A percentile compares a stretch with the other conserved stretches of the same genome.
Evolutionary conservation across 768 basidiomycete genomes (phyloP).

Genomic region (Phlebiopsis gigantea): DNA sequence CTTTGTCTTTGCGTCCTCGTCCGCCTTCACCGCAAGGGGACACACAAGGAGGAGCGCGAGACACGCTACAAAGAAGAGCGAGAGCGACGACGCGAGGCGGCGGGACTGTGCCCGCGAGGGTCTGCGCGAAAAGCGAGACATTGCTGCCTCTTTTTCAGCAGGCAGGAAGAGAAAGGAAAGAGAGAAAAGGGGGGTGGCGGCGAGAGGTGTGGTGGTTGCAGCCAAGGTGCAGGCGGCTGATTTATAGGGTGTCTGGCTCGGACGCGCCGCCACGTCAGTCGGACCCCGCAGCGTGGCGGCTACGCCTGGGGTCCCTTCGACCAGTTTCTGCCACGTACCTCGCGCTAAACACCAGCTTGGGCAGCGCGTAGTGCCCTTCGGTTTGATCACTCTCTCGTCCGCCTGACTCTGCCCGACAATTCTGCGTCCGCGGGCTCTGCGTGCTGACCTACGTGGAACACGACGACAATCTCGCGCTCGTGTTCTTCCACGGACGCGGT

Average conservation of each 20-base stretch:
- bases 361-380: too few relatives aligned
- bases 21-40: slow-evolving; percentile 58
- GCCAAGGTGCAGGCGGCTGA: neutral
- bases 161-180: neutral
- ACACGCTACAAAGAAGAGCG: slow-evolving; percentile 42
- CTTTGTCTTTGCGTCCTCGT: slow-evolving; percentile 50
- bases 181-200: slow-evolving; percentile 2
- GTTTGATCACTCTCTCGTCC: too few relatives aligned
- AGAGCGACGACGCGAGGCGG: slow-evolving; percentile 52
- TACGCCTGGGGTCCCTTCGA: slow-evolving; percentile 6
- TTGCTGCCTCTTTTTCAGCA: neutral
- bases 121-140: slow-evolving; percentile 25
- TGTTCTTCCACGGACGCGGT: too few relatives aligned
- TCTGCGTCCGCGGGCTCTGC: too few relatives aligned
- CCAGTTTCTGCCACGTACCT: slow-evolving; percentile 9
- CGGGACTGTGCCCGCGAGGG: slow-evolving; percentile 57
- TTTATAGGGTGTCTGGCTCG: neutral
- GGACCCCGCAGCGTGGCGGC: slow-evolving; percentile 7
- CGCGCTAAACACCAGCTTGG: too few relatives aligned
- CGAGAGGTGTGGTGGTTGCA: neutral
- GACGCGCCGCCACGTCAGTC: slow-evolving; percentile 13
- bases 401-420: too few relatives aligned
- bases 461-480: too few relatives aligned
- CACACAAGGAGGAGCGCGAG: slow-evolving; percentile 69
- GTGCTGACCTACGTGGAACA: too few relatives aligned